Conservation (phyloP, 1,139 yeast genomes). For the Meyerozyma carpophila region DNA sequence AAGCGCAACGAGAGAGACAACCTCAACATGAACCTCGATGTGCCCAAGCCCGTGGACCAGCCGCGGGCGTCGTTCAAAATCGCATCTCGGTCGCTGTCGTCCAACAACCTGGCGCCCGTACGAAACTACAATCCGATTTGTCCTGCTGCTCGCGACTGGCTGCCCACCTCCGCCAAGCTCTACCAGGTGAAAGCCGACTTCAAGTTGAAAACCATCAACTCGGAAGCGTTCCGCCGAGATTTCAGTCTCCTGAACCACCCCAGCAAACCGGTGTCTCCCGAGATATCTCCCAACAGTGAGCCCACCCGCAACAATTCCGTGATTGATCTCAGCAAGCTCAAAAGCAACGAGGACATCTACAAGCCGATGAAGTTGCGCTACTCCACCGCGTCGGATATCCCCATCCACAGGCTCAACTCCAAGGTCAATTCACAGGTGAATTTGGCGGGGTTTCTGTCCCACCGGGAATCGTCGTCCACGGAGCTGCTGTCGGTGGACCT, state of each 20-base stretch:
- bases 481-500: slow-evolving; percentile 4
- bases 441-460: slow-evolving; percentile 27
- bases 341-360: slow-evolving; percentile 33
- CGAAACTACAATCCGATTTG: slow-evolving; percentile 27
- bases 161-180: slow-evolving; percentile 22
- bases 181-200: slow-evolving; percentile 19
- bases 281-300: slow-evolving; percentile 40
- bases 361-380: slow-evolving; percentile 38
- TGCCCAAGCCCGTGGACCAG: slow-evolving; percentile 9
- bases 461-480: slow-evolving; percentile 24
- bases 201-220: slow-evolving; percentile 33
- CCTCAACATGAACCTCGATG: slow-evolving; percentile 5
- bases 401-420: slow-evolving; percentile 34
- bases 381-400: slow-evolving; percentile 36
- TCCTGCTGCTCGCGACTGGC: slow-evolving; percentile 36
- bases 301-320: slow-evolving; percentile 42
- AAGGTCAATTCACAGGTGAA: slow-evolving; percentile 35
- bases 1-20: slow-evolving; percentile 29
- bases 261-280: slow-evolving; percentile 34
- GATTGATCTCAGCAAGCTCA: slow-evolving; percentile 35
- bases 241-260: slow-evolving; percentile 32
- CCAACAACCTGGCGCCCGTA: slow-evolving; percentile 1
- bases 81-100: slow-evolving; percentile 3
- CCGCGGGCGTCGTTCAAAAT: slow-evolving; percentile 29
- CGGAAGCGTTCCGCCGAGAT: slow-evolving; percentile 31